Evolutionary conservation across 2,329 filamentous ascomycete species (phyloP).

Genomic region (Delphinella strobiligena): DNA sequence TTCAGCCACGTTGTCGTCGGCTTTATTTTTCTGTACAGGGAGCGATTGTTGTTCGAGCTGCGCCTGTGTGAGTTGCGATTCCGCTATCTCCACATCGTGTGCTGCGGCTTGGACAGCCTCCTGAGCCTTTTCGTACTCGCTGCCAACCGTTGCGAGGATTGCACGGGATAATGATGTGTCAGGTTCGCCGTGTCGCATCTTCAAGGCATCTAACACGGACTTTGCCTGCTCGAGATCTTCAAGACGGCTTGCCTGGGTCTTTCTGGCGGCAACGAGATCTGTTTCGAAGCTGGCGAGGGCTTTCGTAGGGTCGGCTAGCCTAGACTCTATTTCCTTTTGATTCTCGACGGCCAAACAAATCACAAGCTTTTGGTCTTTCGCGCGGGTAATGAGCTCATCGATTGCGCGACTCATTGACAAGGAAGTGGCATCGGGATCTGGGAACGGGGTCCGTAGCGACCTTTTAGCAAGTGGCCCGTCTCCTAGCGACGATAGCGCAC

Average conservation of each 20-base stretch:
- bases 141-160: constrained; percentile 1
- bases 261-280: not conserved
- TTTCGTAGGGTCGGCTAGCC: not conserved
- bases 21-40: not conserved
- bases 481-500: too few relatives aligned
- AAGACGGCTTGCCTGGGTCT: not conserved
- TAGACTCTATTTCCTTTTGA: not conserved
- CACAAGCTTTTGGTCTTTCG: constrained; percentile 1
- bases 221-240: constrained; percentile 2
- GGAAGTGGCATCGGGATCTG: constrained; percentile 2
- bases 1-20: constrained; percentile 1
- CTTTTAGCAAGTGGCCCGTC: too few relatives aligned
- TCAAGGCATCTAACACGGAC: constrained; percentile 1
- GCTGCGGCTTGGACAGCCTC: not conserved
- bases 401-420: constrained; percentile 1
- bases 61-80: not conserved
- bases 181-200: constrained; percentile 1
- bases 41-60: not conserved
- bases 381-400: constrained; percentile 1
- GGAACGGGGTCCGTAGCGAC: too few relatives aligned
- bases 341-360: constrained; percentile 1
- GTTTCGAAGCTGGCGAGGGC: not conserved
- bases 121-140: constrained; percentile 1
- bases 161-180: constrained; percentile 1
- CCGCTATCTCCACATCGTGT: constrained; percentile 1